These are phyloP conservation scores for Mesotaenium endlicherianum DNA, from an alignment of 139 green algal genomes.

Conservation along the genomic window DNA sequence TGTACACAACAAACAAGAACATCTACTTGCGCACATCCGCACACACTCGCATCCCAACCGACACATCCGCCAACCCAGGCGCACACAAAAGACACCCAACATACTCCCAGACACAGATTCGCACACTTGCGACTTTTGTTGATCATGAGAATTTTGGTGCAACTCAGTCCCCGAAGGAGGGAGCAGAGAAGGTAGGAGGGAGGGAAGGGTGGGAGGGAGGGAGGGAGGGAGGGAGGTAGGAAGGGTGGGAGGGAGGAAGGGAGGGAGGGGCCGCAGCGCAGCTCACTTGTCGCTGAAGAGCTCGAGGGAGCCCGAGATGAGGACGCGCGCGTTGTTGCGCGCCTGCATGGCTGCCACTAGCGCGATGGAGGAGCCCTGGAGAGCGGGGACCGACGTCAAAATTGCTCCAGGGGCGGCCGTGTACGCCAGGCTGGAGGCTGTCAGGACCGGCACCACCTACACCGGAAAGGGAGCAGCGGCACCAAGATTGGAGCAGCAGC, in stretches of 20 bases:
- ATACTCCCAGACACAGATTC: too few species aligned
- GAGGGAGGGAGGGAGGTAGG: background rate
- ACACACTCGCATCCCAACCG: too few species aligned
- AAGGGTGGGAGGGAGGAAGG: background rate
- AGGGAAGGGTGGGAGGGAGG: background rate
- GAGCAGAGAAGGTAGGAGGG: too few species aligned
- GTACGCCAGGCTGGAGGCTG: slow-evolving; percentile 36
- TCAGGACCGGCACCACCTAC: slow-evolving; percentile 48
- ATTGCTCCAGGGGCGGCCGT: slow-evolving; percentile 1
- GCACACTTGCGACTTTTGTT: too few species aligned
- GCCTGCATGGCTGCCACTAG: slow-evolving; percentile 69
- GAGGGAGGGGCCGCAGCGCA: background rate
- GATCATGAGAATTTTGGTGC: too few species aligned
- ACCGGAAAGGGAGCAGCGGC: too few species aligned
- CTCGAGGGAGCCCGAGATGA: slow-evolving; percentile 76
- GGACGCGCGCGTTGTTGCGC: slow-evolving; percentile 81
- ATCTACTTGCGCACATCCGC: too few species aligned
- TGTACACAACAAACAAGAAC: too few species aligned
- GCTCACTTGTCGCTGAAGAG: slow-evolving; percentile 71
- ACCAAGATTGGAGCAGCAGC: too few species aligned
- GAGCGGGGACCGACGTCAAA: slow-evolving; percentile 22
- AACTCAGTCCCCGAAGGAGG: too few species aligned
- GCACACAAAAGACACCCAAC: too few species aligned
- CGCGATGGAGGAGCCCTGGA: slow-evolving; percentile 54
- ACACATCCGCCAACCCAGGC: too few species aligned